Base-by-base conservation (phyloP, 768 basidiomycete genomes). In the Mycena metata region DNA sequence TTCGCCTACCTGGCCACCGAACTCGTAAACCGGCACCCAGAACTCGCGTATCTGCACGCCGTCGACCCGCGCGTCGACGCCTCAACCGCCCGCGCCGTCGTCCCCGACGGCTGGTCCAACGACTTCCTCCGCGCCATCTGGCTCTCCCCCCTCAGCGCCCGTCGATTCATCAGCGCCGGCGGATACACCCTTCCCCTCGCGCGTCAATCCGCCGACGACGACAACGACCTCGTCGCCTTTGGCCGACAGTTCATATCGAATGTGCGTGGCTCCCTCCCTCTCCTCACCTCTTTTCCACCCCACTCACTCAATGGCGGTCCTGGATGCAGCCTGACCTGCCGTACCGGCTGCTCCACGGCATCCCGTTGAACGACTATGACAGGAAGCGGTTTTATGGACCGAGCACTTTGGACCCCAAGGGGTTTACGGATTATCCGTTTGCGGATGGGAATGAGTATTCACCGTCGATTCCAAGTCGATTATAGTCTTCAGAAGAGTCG, bases 21-120 rank as follows among this genome's bases (percentile, higher is more conserved):
- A 46, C 66, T 91, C 26, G 77, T 75, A 83, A 84, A 83, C n/a
- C 64, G 76, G 51, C 83, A 26, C 79, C 84, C 72, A 45, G 80
- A 47, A 72, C 69, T 83, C 24, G 86, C 88, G 0, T 91, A 89
- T 76, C 68, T 90, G 6, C 89, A 90, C 67, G 69, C 84, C 23
- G 74, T 83, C 49, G 86, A 89, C 67, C 79, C 84, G 13, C 77
- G 80, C 5, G 62, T 77, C 13, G 50, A 58, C 19, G 9, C 80
- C 7, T 78, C 81, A 10, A 17, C 13, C 2, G 19, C 12, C 8
- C 68, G 68, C 7, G 45, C 24, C 12, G 30, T 49, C 56, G 45
- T 66, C 24, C 59, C 69, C 16, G 58, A 51, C 21, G 65, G 62
- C 11, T 69, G 60, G 62, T 63, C 60, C 1, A 70, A 64, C 42